Evolutionary conservation across 768 basidiomycete genomes (phyloP).

Genomic region (Trametes meyenii): DNA sequence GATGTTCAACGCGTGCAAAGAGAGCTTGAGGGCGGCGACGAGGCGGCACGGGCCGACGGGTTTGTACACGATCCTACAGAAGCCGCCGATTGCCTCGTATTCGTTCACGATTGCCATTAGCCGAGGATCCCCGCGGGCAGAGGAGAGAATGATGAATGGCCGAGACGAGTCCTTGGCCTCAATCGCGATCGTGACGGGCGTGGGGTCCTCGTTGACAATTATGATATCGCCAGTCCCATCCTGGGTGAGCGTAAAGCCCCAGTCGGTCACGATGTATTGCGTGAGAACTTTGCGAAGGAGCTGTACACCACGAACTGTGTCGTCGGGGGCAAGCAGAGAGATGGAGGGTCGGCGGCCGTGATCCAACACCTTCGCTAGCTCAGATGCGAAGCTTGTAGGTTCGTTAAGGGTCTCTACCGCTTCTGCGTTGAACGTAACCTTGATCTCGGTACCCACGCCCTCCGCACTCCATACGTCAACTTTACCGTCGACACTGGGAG

Average conservation of each 20-base stretch:
- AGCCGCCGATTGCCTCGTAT: conserved; percentile 81
- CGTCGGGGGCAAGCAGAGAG: conserved; percentile 74
- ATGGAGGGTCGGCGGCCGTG: conserved; percentile 49
- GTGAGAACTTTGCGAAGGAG: conserved; percentile 64
- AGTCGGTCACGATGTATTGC: conserved; percentile 74
- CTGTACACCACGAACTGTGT: conserved; percentile 62
- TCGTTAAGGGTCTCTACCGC: conserved; percentile 44
- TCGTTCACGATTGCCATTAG: conserved; percentile 66
- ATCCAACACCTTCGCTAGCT: conserved; percentile 32
- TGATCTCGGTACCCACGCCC: conserved; percentile 89
- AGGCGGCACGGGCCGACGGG: conserved; percentile 84
- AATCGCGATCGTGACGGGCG: conserved; percentile 58
- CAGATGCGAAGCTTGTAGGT: conserved; percentile 21
- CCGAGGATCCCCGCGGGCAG: conserved; percentile 65
- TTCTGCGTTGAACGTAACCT: conserved; percentile 80
- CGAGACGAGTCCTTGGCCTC: conserved; percentile 56
- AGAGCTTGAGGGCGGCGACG: conserved; percentile 63
- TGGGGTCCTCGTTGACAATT: conserved; percentile 79
- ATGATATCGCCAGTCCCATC: conserved; percentile 67
- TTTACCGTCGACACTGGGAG: conserved; percentile 84
- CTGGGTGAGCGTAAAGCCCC: conserved; percentile 62
- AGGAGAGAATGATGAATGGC: conserved; percentile 77
- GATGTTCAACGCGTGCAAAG: conserved; percentile 58
- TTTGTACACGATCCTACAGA: conserved; percentile 88
- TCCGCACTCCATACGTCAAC: conserved; percentile 95